Evolutionary conservation across 768 basidiomycete genomes (phyloP).

Genomic region (Kwoniella heveanensis): DNA sequence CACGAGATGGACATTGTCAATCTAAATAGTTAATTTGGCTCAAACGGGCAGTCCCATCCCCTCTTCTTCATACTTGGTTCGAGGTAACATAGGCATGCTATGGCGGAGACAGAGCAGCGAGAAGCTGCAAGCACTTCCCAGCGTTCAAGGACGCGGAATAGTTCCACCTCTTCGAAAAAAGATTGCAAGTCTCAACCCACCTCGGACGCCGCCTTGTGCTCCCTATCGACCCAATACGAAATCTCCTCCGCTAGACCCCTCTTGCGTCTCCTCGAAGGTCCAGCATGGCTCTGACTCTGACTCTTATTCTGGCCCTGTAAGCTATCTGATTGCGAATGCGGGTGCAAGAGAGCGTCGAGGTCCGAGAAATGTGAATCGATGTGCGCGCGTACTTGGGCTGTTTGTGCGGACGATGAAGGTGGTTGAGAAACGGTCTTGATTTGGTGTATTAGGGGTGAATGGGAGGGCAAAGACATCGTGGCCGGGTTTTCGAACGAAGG

Average conservation of each 20-base stretch:
- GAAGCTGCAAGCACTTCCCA: no score
- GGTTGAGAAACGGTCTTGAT: slow-evolving; percentile 19
- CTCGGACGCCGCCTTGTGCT: slow-evolving; percentile 26
- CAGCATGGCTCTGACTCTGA: slow-evolving; percentile 6
- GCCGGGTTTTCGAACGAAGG: no score
- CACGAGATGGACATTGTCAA: background rate
- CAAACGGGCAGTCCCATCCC: no score
- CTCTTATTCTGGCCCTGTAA: no score
- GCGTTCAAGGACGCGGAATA: no score
- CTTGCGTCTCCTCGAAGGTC: slow-evolving; percentile 22
- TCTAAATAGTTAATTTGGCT: background rate
- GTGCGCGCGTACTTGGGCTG: slow-evolving; percentile 17
- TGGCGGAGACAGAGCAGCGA: no score
- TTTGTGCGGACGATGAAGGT: background rate
- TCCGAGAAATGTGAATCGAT: slow-evolving; percentile 26
- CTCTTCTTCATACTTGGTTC: no score
- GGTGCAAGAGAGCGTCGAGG: slow-evolving; percentile 19
- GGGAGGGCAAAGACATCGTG: no score
- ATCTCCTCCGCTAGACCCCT: slow-evolving; percentile 42
- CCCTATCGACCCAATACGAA: slow-evolving; percentile 39
- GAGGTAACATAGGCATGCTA: no score
- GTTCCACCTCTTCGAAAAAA: no score
- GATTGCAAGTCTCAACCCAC: no score
- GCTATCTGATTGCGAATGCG: no score
- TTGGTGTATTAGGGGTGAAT: slow-evolving; percentile 8